phyloP scores from a whole-genome alignment of 2,329 filamentous ascomycete genomes.

The Trichophyton equinum region DNA sequence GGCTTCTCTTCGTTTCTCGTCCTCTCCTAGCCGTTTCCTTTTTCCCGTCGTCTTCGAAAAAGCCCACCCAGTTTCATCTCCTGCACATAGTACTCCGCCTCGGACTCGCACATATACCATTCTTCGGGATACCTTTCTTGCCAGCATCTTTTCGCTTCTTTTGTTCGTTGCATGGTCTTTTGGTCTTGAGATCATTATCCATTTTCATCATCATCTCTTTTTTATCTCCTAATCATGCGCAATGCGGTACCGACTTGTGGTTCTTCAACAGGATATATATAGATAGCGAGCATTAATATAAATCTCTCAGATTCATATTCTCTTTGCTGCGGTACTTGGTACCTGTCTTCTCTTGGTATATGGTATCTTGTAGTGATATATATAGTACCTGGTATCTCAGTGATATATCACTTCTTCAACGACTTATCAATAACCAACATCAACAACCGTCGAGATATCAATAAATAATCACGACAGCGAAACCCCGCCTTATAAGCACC shows the following conservation, averaged over 20 bases:
- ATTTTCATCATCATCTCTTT: background rate
- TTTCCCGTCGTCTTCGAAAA: background rate
- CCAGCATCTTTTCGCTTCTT: background rate
- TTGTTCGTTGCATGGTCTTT: background rate
- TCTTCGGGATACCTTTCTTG: background rate
- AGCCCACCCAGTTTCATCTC: background rate
- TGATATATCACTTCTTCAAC: no score
- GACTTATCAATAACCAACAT: background rate
- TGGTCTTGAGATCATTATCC: background rate
- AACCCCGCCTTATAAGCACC: background rate
- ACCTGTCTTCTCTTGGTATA: background rate
- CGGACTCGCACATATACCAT: background rate
- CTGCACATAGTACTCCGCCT: background rate
- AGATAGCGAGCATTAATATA: slow-evolving; percentile 1
- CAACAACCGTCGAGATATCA: background rate
- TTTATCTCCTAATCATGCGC: slow-evolving; percentile 1
- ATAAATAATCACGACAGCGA: background rate
- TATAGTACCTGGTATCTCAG: no score
- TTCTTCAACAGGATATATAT: slow-evolving; percentile 3
- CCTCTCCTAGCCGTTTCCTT: background rate
- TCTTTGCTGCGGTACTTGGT: background rate
- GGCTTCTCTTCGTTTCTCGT: background rate
- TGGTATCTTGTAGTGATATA: no score
- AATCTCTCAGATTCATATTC: background rate
- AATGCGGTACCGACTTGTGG: background rate